phyloP scores from a whole-genome alignment of 768 basidiomycete species.

The Omphalotus guepiniiformis region DNA sequence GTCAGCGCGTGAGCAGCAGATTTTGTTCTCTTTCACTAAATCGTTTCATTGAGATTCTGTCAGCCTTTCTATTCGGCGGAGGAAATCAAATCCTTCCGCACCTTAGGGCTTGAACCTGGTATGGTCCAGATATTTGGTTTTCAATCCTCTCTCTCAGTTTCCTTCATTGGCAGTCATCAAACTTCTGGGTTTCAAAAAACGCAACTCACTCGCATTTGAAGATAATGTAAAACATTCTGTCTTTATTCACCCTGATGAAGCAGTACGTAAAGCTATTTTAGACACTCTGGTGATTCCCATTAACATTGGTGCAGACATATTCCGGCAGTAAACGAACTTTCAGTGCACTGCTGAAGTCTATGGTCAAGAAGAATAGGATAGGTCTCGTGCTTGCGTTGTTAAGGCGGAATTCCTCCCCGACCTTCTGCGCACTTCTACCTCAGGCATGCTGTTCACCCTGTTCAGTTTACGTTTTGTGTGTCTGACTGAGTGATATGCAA shows the following conservation, averaged over 20 bases:
- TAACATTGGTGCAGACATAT: conserved; percentile 46
- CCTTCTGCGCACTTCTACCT: conserved; percentile 82
- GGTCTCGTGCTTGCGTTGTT: conserved; percentile 71
- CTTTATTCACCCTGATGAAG: conserved; percentile 91
- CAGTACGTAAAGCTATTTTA: conserved; percentile 42
- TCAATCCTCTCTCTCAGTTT: not conserved
- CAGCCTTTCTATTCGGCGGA: conserved; percentile 86
- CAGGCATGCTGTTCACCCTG: too few species aligned
- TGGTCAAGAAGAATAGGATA: conserved; percentile 77
- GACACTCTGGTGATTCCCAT: not conserved
- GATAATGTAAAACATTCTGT: conserved; percentile 90
- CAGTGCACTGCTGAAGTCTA: conserved; percentile 77
- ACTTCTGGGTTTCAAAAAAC: conserved; percentile 88
- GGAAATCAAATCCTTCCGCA: conserved; percentile 78
- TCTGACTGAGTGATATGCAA: too few species aligned
- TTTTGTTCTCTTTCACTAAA: not conserved
- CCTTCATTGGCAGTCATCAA: conserved; percentile 59
- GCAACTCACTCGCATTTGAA: conserved; percentile 65
- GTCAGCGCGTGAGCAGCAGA: conserved; percentile 47
- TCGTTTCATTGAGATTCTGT: conserved; percentile 8
- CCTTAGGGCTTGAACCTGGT: conserved; percentile 77
- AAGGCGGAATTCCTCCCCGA: conserved; percentile 68
- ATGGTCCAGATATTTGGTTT: conserved; percentile 12
- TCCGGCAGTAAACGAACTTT: conserved; percentile 93
- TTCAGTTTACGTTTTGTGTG: too few species aligned